phyloP scores from a whole-genome alignment of 2,329 filamentous ascomycete species.

The Ambrosiella cleistominuta region DNA sequence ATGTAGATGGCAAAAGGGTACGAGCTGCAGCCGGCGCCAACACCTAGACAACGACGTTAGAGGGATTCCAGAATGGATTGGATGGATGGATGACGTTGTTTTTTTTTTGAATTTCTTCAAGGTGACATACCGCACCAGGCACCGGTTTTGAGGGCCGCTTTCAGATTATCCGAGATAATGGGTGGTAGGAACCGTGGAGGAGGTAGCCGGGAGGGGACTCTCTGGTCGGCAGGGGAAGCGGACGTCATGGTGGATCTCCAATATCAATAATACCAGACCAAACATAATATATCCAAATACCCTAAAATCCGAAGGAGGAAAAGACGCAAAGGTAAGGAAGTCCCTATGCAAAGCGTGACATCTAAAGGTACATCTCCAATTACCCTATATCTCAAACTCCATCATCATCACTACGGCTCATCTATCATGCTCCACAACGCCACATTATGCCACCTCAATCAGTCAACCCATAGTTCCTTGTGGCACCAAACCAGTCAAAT shows the following conservation, averaged over 20 bases:
- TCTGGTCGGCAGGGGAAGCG: not conserved
- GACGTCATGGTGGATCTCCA: not conserved
- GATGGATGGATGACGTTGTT: not conserved
- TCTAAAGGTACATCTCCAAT: too few relatives aligned
- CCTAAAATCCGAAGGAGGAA: too few relatives aligned
- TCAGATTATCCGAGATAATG: constrained; percentile 5
- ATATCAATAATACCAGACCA: too few relatives aligned
- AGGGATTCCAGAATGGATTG: not conserved
- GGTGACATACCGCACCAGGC: constrained; percentile 6
- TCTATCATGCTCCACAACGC: too few relatives aligned
- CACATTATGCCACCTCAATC: too few relatives aligned
- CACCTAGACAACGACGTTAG: constrained; percentile 21
- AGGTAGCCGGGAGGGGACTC: constrained; percentile 1
- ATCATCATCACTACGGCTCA: too few relatives aligned
- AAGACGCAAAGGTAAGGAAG: too few relatives aligned
- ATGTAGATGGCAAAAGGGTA: constrained; percentile 55
- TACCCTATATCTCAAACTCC: too few relatives aligned
- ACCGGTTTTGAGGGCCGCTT: constrained; percentile 8
- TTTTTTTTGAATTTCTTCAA: not conserved
- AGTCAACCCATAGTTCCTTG: too few relatives aligned
- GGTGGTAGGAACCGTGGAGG: constrained; percentile 11
- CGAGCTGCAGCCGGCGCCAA: constrained; percentile 44
- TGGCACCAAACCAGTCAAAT: too few relatives aligned
- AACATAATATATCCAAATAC: too few relatives aligned
- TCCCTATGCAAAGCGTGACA: too few relatives aligned